These are phyloP conservation scores for Hysterangium stoloniferum DNA, from an alignment of 768 basidiomycete genomes.

Conservation along the genomic window DNA sequence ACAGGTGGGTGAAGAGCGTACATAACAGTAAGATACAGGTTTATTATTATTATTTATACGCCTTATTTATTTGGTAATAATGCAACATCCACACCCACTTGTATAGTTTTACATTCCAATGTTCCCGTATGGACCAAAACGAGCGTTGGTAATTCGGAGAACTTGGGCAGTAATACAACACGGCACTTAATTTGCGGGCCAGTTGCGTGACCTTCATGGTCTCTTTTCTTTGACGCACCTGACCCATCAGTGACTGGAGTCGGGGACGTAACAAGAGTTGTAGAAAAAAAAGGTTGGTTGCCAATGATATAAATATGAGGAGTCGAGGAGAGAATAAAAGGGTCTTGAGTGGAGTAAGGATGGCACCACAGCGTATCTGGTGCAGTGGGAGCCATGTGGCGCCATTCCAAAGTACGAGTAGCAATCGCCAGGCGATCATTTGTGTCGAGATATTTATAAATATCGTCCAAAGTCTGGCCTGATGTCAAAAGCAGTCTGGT, in stretches of 20 bases:
- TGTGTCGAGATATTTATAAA: slow-evolving; percentile 75
- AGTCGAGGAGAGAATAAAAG: slow-evolving; percentile 79
- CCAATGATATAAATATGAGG: slow-evolving; percentile 93
- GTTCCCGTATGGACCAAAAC: slow-evolving; percentile 76
- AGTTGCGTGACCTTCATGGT: slow-evolving; percentile 24
- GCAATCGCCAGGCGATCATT: slow-evolving; percentile 49
- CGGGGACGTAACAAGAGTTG: slow-evolving; percentile 49
- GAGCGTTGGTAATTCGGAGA: slow-evolving; percentile 68
- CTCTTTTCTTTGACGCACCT: slow-evolving; percentile 16
- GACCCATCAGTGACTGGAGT: slow-evolving; percentile 9
- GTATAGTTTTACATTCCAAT: slow-evolving; percentile 57
- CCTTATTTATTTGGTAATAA: not conserved
- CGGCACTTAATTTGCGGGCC: slow-evolving; percentile 42
- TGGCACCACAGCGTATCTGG: slow-evolving; percentile 99
- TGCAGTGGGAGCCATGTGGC: slow-evolving; percentile 97
- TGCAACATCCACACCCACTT: slow-evolving; percentile 30
- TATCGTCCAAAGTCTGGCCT: slow-evolving; percentile 91
- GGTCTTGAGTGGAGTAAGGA: slow-evolving; percentile 81
- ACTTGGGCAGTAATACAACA: slow-evolving; percentile 75
- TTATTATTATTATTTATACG: not conserved
- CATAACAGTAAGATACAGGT: no score
- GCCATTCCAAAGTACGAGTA: slow-evolving; percentile 78
- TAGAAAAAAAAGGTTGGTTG: slow-evolving; percentile 78
- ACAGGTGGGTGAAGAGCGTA: no score
- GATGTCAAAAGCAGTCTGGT: slow-evolving; percentile 72